Conservation (phyloP, 495 filamentous ascomycete genomes). For the Aspergillus taichungensis region DNA sequence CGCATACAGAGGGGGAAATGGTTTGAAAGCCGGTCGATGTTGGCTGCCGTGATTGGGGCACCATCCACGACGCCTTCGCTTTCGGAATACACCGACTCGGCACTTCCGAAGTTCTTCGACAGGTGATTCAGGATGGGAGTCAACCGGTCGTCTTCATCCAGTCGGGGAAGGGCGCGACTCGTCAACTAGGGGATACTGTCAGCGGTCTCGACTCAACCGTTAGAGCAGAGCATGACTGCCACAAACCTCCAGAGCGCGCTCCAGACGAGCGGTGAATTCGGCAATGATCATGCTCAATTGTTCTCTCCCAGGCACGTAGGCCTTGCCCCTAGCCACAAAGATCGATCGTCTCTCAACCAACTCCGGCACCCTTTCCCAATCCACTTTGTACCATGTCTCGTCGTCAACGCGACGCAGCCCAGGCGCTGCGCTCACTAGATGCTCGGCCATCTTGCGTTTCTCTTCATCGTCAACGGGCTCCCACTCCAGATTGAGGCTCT, state of each 20-base stretch:
- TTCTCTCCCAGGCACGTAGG: constrained; percentile 82
- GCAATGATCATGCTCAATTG: constrained; percentile 81
- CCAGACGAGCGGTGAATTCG: constrained; percentile 71
- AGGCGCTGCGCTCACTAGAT: constrained; percentile 44
- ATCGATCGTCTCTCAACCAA: constrained; percentile 73
- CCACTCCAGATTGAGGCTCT: constrained; percentile 68
- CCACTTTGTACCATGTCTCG: constrained; percentile 89
- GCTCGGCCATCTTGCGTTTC: constrained; percentile 43
- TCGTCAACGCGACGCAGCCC: constrained; percentile 54
- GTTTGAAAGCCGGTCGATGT: constrained; percentile 70
- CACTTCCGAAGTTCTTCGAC: constrained; percentile 83
- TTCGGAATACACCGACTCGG: constrained; percentile 67
- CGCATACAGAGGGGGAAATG: constrained; percentile 96
- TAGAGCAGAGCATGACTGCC: neutral
- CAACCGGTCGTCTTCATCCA: constrained; percentile 95
- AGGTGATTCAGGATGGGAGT: constrained; percentile 90
- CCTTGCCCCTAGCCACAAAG: constrained; percentile 70
- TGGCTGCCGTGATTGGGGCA: constrained; percentile 66
- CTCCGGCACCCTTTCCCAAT: constrained; percentile 89
- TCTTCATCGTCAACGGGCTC: constrained; percentile 74
- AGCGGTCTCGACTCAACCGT: constrained; percentile 3
- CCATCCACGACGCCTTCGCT: constrained; percentile 49
- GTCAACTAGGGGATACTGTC: constrained; percentile 51
- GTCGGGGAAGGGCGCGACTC: constrained; percentile 75
- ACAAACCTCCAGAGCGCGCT: constrained; percentile 70